Evolutionary conservation across 1,284 basidiomycete species (phyloP), one percentile per base, ranked within the genome.

Genomic region (Bjerkandera adusta): DNA sequence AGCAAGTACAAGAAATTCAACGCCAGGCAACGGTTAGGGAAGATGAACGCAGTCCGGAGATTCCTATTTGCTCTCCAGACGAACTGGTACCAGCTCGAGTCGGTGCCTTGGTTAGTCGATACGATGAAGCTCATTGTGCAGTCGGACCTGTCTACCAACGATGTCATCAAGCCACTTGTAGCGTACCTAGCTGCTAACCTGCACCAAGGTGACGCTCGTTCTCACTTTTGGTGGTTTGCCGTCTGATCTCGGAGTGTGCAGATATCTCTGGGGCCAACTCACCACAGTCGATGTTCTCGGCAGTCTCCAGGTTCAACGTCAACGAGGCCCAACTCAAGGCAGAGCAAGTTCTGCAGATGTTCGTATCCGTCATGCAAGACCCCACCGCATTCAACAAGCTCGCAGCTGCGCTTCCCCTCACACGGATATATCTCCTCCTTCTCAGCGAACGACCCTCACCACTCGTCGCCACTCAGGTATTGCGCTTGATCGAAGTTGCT

Each of bases 141-240:
- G 55, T 73, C 81, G 0, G 72, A 77, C 18, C 92, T 89, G 58
- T 75, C 77, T 1, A 73, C 80, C 30, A 86, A 88, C 18, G 80
- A 84, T 36, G 76, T 79, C 0, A 88, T 96, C 57, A 94, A 93
- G 59, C 89, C 91, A 0, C 67, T 94, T 1, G 82, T 93, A 3
- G 86, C 91, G 0, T 97, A 90, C 60, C 68, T 96, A 8, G 89
- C 91, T 12, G 86, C 89, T 0, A 87, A 89, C 57, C 66, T 94
- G n/a, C 83, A 87, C 55, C 80, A 81, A 61, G 74, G 88, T 87
- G 50, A 49, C 77, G 57, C 10, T 22, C 16, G 24, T 34, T 45
- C n/a, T 15, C 36, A 46, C n/a, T 45, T 52, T 16, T 29, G 37
- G 34, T 51, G 54, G 25, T 59, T 57, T 43, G 32, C 30, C 38